Base-by-base conservation (phyloP, 805 yeast genomes). In the Ogataea siamensis region DNA sequence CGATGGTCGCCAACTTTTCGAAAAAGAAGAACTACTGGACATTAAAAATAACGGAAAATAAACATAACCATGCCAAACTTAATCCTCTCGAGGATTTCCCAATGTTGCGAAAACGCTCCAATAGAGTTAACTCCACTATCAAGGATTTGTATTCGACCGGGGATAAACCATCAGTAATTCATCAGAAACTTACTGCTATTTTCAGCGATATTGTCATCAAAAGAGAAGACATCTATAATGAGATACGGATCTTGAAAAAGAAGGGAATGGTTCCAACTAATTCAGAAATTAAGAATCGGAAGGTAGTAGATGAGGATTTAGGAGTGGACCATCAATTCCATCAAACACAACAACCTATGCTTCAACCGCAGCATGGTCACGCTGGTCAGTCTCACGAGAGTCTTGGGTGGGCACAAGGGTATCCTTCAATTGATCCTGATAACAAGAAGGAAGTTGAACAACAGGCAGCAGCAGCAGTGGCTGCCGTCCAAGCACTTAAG, bases 181-280 rank as follows among this genome's bases (percentile, higher is more conserved):
- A 74, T 50, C 65, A 68, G 22, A 74, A 73, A 43, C 67, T 74
- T 42, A 66, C 66, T 44, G 72, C 72, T 37, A 70, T 71, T 43
- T 74, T 66, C 52, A 78, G 76, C 16, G 78, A 73, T 36, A 70
- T 74, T 29, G 63, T 73, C 28, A 73, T 74, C 47, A 74, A 74
- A 55, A 62, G 80, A 40, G 80, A 74, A 51, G 80, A 74, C 53
- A 74, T 74, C 39, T 74, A 74, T 55, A 74, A 74, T 54, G 79
- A 74, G 49, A 73, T 74, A 50, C 55, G 80, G 38, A 77, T 77
- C 13, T 68, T 73, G 57, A 74, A 74, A 53, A 66, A 78, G 45
- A 73, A 71, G 52, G 62, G 63, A 10, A 40, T 58, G 41, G 63
- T 60, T 22, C 60, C 63, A 13, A 46, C 56, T 5, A 46, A 45